Base-by-base conservation (phyloP, 768 basidiomycete genomes). In the Mycena epipterygia region DNA sequence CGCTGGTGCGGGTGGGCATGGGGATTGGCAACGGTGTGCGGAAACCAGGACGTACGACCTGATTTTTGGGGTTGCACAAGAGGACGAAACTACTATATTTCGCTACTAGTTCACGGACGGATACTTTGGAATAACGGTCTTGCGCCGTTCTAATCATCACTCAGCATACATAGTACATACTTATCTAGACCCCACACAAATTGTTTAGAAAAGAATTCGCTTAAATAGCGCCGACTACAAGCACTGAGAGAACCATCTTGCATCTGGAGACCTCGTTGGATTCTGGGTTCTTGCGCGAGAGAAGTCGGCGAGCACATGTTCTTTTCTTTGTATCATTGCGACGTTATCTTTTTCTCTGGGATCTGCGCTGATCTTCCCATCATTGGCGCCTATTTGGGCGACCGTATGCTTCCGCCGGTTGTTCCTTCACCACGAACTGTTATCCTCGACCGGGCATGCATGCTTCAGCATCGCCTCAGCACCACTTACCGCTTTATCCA, bases 1-100 rank as follows among this genome's bases (percentile, higher is more conserved):
- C 95, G 0, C 88, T 96, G 29, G 95, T 97, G 11, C 90, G 93
- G 35, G 93, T 94, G 56, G 95, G 95, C 13, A 94, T 91, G 91
- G 93, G 95, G 19, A 88, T 98, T 73, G 96, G 96, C 0, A 77
- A 42, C 5, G 76, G 80, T 9, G 42, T 27, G 23, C 70, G 64
- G 39, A 74, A 70, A 30, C 56, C 55, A 8, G 55, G 57, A 32
- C 57, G 64, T 30, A 27, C n/a, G 30, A 32, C n/a, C n/a, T n/a
- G n/a, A n/a, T n/a, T n/a, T n/a, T n/a, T n/a, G 32, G 33, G 33
- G 25, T 5, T 58, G 21, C 30, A 27, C 30, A n/a, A n/a, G n/a
- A 27, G 8, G 46, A 48, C 46, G 25, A 5, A 48, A 48, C n/a
- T 44, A 44, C 42, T 44, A 21, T 44, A 44, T n/a, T n/a, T 44